phyloP scores from a whole-genome alignment of 1,284 basidiomycete genomes.

The Moesziomyces aphidis region DNA sequence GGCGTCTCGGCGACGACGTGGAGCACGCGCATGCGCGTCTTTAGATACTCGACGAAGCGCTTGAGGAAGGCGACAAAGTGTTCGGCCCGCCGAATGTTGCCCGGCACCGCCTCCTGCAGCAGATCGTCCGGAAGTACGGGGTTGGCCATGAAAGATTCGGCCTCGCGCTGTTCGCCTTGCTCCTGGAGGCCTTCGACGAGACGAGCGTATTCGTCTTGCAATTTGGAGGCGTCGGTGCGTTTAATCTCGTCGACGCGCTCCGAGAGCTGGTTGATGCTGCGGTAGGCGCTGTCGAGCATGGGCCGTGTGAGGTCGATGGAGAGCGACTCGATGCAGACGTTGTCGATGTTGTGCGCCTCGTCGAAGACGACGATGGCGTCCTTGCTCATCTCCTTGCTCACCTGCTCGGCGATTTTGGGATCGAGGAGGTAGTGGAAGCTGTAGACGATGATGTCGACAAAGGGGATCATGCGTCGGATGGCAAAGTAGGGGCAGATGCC shows the following conservation, averaged over 20 bases:
- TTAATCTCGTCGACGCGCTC: constrained; percentile 99
- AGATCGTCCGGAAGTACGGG: constrained; percentile 96
- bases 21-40: constrained; percentile 98
- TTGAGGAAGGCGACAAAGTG: constrained; percentile 99
- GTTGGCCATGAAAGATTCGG: constrained; percentile 84
- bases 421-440: constrained; percentile 99
- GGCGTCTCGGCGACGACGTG: constrained; percentile 99
- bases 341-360: constrained; percentile 99
- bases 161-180: constrained; percentile 73
- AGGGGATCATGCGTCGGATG: constrained; percentile 96
- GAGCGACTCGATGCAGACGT: constrained; percentile 98
- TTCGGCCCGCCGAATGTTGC: constrained; percentile 97
- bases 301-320: constrained; percentile 98
- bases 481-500: constrained; percentile 96
- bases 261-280: constrained; percentile 86
- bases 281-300: constrained; percentile 93
- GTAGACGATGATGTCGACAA: constrained; percentile 96
- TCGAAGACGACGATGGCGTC: constrained; percentile 99
- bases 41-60: constrained; percentile 97
- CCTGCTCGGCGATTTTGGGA: constrained; percentile 98
- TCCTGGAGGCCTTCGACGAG: constrained; percentile 91
- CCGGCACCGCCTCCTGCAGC: constrained; percentile 93
- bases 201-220: constrained; percentile 97
- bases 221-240: constrained; percentile 87
- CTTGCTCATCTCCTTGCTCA: constrained; percentile 96